Base-by-base conservation (phyloP, 2,329 filamentous ascomycete species). In the Alternaria gaisen region DNA sequence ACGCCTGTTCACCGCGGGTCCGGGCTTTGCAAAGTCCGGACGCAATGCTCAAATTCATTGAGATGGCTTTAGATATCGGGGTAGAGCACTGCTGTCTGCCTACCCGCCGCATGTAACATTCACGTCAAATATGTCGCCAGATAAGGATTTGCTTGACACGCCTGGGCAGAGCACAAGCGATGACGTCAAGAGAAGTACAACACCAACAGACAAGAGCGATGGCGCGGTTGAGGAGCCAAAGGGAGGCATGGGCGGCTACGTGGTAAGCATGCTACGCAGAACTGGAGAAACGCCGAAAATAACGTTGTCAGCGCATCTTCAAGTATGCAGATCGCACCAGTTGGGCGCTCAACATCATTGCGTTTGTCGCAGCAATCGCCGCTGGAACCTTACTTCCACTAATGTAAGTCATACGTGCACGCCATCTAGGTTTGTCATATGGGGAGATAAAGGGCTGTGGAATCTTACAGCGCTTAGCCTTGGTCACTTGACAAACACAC, bases 341-440 rank as follows among this genome's bases (percentile, higher is more conserved):
- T 50, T 78, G 77, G 76, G 51, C 61, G 5, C 66, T 79, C 28
- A 77, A 77, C 46, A 61, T 63, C 9, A 58, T 74, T 22, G 71
- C 73, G 3, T 70, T 76, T n/a, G 38, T 74, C 24, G 77, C 77
- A 18, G 79, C 82, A 11, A 78, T 83, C 41, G 81, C 73, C 8
- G 78, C 80, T 7, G 83, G 83, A 46, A 80, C 80, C 11, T 67
- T 81, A 8, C 74, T 85, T 2, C 83, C 84, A 0, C 64, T 85
- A 26, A 84, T 85, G 80, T 59, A 50, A 34, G 56, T 30, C 12
- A 41, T 20, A 24, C 24, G 14, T 22, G 32, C 30, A 50, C 20
- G 20, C 4, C 12, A 42, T 8, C 12, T 20, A 24, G 12, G 40
- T 42, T 12, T 12, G 11, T 18, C 18, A 32, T 34, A 7, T 14